Conservation (phyloP, 2,329 filamentous ascomycete genomes). For the Diaporthe sp. region DNA sequence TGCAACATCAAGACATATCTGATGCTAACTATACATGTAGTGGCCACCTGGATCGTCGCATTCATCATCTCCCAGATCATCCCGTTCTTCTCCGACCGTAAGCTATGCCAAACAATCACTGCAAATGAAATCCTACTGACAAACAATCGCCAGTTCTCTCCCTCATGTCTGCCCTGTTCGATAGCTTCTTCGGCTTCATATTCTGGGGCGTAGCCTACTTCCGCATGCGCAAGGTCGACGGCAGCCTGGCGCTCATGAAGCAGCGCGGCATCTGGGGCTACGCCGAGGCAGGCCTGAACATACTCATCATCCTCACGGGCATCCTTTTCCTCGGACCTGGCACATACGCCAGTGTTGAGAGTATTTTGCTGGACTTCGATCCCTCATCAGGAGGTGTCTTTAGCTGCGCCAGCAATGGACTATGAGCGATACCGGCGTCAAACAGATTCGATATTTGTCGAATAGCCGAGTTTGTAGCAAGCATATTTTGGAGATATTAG, state of each 20-base stretch:
- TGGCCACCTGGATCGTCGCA: constrained; percentile 83
- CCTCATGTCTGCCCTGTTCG: constrained; percentile 89
- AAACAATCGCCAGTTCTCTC: constrained; percentile 64
- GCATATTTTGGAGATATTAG: neutral
- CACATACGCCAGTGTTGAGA: constrained; percentile 84
- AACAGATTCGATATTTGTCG: neutral
- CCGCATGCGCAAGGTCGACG: constrained; percentile 79
- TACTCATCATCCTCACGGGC: constrained; percentile 80
- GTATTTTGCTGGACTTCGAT: constrained; percentile 81
- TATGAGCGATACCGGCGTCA: constrained; percentile 56
- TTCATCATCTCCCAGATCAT: constrained; percentile 95
- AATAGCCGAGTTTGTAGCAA: neutral
- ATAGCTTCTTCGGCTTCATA: constrained; percentile 95
- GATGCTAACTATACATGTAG: constrained; percentile 49
- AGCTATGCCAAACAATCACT: constrained; percentile 46
- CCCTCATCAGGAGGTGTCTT: constrained; percentile 77
- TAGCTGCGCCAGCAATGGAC: constrained; percentile 77
- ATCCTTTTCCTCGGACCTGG: constrained; percentile 86
- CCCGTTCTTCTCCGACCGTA: constrained; percentile 87
- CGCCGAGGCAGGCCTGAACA: constrained; percentile 75
- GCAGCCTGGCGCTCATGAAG: constrained; percentile 66
- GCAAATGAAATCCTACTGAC: neutral
- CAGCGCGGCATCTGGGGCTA: constrained; percentile 65
- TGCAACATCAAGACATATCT: neutral
- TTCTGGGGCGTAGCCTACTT: constrained; percentile 91